Conservation (phyloP, 345 rosid genomes). For the Tarenaya hassleriana region DNA sequence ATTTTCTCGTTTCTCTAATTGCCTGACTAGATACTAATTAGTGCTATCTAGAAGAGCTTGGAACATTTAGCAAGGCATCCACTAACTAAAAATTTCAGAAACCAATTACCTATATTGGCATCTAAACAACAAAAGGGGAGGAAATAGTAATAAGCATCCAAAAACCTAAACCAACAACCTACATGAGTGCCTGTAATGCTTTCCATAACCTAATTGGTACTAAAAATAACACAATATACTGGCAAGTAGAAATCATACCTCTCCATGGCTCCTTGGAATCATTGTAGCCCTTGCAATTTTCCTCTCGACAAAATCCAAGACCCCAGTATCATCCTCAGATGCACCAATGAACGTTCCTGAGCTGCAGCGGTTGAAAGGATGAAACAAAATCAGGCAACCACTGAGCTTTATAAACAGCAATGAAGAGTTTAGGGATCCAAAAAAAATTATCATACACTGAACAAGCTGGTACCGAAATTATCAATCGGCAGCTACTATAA, state of each 20-base stretch:
- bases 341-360: slow-evolving; percentile 69
- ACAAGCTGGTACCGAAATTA: neutral
- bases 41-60: too few species aligned
- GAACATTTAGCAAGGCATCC: neutral
- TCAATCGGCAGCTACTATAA: too few species aligned
- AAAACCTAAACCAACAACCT: neutral
- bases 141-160: too few species aligned
- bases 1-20: too few species aligned
- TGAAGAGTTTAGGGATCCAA: neutral
- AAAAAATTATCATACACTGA: neutral
- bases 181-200: neutral
- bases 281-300: slow-evolving; percentile 71
- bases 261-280: slow-evolving; percentile 64
- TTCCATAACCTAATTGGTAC: neutral
- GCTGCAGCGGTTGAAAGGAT: slow-evolving; percentile 31
- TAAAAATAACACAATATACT: neutral
- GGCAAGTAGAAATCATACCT: slow-evolving; percentile 35
- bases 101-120: too few species aligned
- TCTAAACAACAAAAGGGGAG: too few species aligned
- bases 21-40: too few species aligned
- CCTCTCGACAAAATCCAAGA: slow-evolving; percentile 44
- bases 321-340: slow-evolving; percentile 57
- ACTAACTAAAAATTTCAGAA: too few species aligned
- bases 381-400: too few species aligned
- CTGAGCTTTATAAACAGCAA: neutral